Conservation (phyloP, 2,329 filamentous ascomycete species). For the Chlorencoelia australis region DNA sequence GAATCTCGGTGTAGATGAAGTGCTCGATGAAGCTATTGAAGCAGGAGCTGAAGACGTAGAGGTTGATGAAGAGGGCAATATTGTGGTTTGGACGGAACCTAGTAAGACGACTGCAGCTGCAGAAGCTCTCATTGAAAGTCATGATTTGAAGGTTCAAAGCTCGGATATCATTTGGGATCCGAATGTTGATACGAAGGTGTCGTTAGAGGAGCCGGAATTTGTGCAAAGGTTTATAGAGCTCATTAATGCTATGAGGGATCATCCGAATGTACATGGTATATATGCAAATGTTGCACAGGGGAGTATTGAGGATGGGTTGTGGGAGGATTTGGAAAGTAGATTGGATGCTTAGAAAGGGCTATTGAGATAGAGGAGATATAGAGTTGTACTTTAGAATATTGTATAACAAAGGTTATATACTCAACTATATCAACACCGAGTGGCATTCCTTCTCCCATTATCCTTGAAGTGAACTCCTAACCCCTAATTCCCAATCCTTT, state of each 20-base stretch:
- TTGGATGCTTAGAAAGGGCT: slow-evolving; percentile 33
- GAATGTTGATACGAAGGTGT: slow-evolving; percentile 67
- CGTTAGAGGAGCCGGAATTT: slow-evolving; percentile 46
- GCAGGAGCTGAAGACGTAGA: slow-evolving; percentile 70
- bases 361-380: slow-evolving; percentile 13
- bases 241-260: slow-evolving; percentile 50
- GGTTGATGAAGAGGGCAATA: slow-evolving; percentile 53
- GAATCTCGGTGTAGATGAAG: slow-evolving; percentile 48
- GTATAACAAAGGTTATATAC: too few species aligned
- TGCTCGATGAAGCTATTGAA: slow-evolving; percentile 74
- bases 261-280: slow-evolving; percentile 65
- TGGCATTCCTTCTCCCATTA: not conserved
- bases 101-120: slow-evolving; percentile 53
- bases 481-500: not conserved
- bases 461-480: not conserved
- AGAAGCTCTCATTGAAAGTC: slow-evolving; percentile 49
- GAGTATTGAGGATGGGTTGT: slow-evolving; percentile 40
- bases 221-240: slow-evolving; percentile 50
- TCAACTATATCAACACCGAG: too few species aligned
- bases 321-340: slow-evolving; percentile 42
- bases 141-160: slow-evolving; percentile 58
- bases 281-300: slow-evolving; percentile 60
- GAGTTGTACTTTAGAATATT: slow-evolving; percentile 6
- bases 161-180: slow-evolving; percentile 79
- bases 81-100: slow-evolving; percentile 63